Evolutionary conservation across 495 filamentous ascomycete species (phyloP).

Genomic region (Usnea hakonensis): DNA sequence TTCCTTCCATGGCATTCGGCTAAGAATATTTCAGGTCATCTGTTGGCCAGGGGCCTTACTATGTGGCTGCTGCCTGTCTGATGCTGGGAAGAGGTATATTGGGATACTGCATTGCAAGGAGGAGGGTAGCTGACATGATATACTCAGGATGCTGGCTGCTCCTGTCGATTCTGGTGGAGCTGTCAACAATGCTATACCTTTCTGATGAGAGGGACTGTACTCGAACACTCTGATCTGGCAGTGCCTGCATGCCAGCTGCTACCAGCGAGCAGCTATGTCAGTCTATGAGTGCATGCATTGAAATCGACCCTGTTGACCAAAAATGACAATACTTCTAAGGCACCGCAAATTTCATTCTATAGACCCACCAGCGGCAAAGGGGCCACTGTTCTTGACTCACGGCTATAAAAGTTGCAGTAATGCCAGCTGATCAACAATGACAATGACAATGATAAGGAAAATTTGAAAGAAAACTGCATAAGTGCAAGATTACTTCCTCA

Average conservation of each 20-base stretch:
- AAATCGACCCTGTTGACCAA: neutral
- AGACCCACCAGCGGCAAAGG: neutral
- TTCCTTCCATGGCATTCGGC: neutral
- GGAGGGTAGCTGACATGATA: slow-evolving; percentile 13
- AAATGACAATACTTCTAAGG: neutral
- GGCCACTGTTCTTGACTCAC: neutral
- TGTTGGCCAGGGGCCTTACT: slow-evolving; percentile 54
- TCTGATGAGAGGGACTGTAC: slow-evolving; percentile 27
- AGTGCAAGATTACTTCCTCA: too few relatives aligned
- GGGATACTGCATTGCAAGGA: neutral
- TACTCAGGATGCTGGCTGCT: slow-evolving; percentile 42
- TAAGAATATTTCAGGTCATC: slow-evolving; percentile 36
- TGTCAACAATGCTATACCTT: slow-evolving; percentile 48
- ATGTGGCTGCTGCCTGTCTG: slow-evolving; percentile 51
- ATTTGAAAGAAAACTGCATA: neutral
- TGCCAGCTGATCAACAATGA: neutral
- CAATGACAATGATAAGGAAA: neutral
- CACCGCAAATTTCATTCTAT: neutral
- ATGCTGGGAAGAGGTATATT: slow-evolving; percentile 49
- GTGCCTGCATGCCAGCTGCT: neutral
- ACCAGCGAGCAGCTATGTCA: neutral
- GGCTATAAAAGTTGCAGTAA: neutral
- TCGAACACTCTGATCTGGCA: neutral
- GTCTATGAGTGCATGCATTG: neutral
- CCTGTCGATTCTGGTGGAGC: slow-evolving; percentile 49